Base-by-base conservation (phyloP, 2,329 filamentous ascomycete species). In the Colletotrichum lupini region DNA sequence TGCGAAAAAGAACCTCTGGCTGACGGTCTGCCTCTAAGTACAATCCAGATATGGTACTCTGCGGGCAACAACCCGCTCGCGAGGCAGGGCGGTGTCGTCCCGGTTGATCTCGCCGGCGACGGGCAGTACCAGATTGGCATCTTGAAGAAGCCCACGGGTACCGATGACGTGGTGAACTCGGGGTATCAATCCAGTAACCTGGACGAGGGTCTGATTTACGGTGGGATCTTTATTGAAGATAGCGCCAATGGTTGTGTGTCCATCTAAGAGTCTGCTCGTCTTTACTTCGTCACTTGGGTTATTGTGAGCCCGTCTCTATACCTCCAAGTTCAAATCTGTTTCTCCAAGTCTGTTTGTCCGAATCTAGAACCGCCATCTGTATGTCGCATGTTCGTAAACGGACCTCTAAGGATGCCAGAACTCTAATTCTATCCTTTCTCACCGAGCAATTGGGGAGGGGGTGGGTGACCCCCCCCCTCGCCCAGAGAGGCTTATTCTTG, bases 71-170 rank as follows among this genome's bases (percentile, higher is more conserved):
- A 58, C 14, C 67, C 58, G 24, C 72, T 76, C 19, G 19, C 28
- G 35, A 74, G 66, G 56, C 55, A 55, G 22, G 67, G 61, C 9
- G 16, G 37, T 2, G 37, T 24, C 67, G 26, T 72, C n/a, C 56
- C 46, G 32, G 61, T 68, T 4, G 28, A 72, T 19, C 67, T 73
- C 56, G 56, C 61, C 30, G 71, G 71, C 7, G 5, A 62, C 3
- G 71, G 67, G 12, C 71, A 73, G 7, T 71, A 87, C 79, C 89
- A 91, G 80, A 84, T 91, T 37, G 89, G 89, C 60, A 84, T 91
- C 24, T 81, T 91, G 72, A 91, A 91, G 86, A 90, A 87, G 79
- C 85, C 85, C 1, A 87, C 85, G 0, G 89, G 85, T 76, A 88
- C 78, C 78, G 84, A 74, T 76, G 86, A 89, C 71, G 85, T 88